Percentiles rank a stretch among this genome's conserved stretches.
These are phyloP conservation scores for Globisporangium cederbergense DNA, from an alignment of 352 stramenopile species.

Conservation along the genomic window DNA sequence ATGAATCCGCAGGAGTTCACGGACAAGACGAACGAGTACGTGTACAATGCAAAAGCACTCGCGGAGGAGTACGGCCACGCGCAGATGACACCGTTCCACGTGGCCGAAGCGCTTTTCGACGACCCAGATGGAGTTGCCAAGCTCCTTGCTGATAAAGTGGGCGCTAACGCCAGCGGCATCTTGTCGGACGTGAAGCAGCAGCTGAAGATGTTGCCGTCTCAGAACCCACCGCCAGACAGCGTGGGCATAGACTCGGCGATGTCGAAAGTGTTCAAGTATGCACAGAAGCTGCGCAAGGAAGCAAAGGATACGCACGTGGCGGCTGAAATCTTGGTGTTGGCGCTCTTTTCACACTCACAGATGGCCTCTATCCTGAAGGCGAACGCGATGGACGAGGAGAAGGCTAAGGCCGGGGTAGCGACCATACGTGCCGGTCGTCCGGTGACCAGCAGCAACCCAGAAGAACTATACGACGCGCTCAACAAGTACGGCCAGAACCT, in stretches of 20 bases:
- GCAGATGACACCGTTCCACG: slow-evolving; percentile 72
- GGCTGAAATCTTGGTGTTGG: slow-evolving; percentile 68
- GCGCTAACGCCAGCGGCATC: slow-evolving; percentile 49
- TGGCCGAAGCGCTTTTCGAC: slow-evolving; percentile 66
- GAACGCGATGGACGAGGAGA: slow-evolving; percentile 60
- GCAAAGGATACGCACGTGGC: slow-evolving; percentile 77
- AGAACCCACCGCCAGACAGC: slow-evolving; percentile 68
- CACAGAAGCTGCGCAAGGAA: slow-evolving; percentile 77
- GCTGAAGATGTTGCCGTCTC: slow-evolving; percentile 65
- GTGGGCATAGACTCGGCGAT: slow-evolving; percentile 59
- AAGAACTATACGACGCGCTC: slow-evolving; percentile 92
- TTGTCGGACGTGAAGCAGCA: slow-evolving; percentile 40
- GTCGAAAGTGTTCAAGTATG: slow-evolving; percentile 79
- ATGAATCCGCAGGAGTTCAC: slow-evolving; percentile 81
- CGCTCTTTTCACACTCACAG: slow-evolving; percentile 61
- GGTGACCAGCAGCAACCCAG: slow-evolving; percentile 78
- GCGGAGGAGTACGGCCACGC: slow-evolving; percentile 69
- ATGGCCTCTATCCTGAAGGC: slow-evolving; percentile 58
- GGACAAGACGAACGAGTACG: slow-evolving; percentile 72
- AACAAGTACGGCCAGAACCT: slow-evolving; percentile 96
- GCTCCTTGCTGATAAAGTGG: slow-evolving; percentile 38
- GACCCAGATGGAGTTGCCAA: slow-evolving; percentile 58
- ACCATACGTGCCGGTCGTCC: slow-evolving; percentile 49
- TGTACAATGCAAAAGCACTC: slow-evolving; percentile 42
- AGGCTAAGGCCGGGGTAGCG: slow-evolving; percentile 65